These are phyloP conservation scores for Lactarius deliciosus DNA, from an alignment of 768 basidiomycete species.

Conservation along the genomic window DNA sequence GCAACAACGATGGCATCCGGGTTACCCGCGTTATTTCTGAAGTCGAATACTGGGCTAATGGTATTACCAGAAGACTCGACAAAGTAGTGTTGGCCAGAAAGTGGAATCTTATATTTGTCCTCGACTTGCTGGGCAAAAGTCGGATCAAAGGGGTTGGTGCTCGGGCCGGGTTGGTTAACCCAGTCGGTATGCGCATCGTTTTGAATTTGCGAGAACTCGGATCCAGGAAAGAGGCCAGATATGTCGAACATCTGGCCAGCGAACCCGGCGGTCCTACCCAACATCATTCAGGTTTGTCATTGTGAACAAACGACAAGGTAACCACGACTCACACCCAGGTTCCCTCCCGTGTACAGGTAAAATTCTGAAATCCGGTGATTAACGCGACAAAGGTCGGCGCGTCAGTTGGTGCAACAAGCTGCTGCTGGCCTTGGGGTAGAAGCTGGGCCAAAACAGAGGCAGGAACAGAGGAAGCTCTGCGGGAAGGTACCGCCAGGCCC, in stretches of 20 bases:
- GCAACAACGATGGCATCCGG: background rate
- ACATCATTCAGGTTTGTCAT: background rate
- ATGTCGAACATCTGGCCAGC: background rate
- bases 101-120: background rate
- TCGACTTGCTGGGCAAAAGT: background rate
- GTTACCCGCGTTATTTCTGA: background rate
- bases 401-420: background rate
- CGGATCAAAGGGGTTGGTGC: background rate
- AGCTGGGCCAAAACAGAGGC: background rate
- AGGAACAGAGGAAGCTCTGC: background rate
- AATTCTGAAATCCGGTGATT: conserved; percentile 13
- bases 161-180: background rate
- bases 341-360: background rate
- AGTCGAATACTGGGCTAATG: background rate
- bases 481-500: background rate
- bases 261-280: background rate
- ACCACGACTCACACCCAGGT: background rate
- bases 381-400: background rate
- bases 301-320: too few relatives aligned
- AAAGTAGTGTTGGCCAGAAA: background rate
- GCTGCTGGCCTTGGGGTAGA: background rate
- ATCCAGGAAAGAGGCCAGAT: background rate
- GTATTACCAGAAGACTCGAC: rapidly evolving
- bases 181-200: background rate
- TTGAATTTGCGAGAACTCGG: background rate